Evolutionary conservation across 805 yeast species (phyloP), one percentile per base, ranked within the genome.

Genomic region (Cyberlindnera mrakii): DNA sequence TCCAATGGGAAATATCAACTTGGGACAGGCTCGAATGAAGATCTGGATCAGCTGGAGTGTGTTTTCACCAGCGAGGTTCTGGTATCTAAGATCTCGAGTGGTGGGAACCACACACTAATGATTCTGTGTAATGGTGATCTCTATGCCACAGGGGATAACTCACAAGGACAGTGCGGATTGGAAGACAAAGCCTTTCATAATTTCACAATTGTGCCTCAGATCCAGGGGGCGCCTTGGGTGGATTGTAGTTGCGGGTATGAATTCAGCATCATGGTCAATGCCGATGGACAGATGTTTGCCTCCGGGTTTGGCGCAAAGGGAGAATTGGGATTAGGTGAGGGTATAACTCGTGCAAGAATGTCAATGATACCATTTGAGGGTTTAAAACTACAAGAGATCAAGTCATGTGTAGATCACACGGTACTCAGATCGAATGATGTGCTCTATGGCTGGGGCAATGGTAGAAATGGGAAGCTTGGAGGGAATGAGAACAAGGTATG

Each of bases 61-160:
- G 55, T 53, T 19, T 45, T 32, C 39, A 40, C 7, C 16, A 18
- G 29, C 2, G 48, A 37, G 35, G 45, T 33, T 36, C 44, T 14
- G 7, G 72, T 80, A 0, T 42, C 55, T 39, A 66, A 68, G 50
- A 67, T 89, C 11, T 73, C 70, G 0, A 79, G 89, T 52, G 97
- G 96, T 4, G 97, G 98, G 0, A 90, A 90, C 53, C 97, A 91
- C 58, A 82, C 95, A 0, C 52, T 86, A 15, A 47, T 87, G 3
- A 58, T 88, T 7, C 58, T 75, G 11, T 66, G 62, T 1, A 62
- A 70, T 37, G 91, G 91, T 1, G 58, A 62, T 0, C 59, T 82
- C 1, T 80, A 62, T 48, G 75, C 74, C 0, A 52, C 77, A 39
- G 97, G 97, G 1, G 77, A 69, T 43, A 82, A 80, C 51, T 41